Evolutionary conservation across 495 filamentous ascomycete species (phyloP).

Genomic region (Copromyces sp.): DNA sequence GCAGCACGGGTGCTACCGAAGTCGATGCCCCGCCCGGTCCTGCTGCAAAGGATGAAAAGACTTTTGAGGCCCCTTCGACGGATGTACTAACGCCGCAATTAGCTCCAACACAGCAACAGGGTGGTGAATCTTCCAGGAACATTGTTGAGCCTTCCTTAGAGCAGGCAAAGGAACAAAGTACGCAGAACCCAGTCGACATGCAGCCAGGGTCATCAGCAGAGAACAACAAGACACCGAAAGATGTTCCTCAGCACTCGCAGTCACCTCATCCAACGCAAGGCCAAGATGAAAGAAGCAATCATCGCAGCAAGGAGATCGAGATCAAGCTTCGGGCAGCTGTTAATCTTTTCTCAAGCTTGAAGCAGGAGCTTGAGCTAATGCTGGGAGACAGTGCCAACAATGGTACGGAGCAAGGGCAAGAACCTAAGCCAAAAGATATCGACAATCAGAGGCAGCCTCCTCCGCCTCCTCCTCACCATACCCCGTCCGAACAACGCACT

Average conservation of each 20-base stretch:
- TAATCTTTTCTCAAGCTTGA: conserved; percentile 7
- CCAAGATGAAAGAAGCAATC: neutral
- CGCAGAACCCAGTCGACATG: neutral
- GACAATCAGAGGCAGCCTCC: neutral
- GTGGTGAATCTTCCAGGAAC: neutral
- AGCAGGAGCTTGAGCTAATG: conserved; percentile 13
- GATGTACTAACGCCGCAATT: neutral
- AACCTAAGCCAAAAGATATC: neutral
- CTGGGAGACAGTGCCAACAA: neutral
- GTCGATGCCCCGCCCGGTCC: neutral
- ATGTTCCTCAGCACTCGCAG: neutral
- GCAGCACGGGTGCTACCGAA: neutral
- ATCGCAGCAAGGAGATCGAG: neutral
- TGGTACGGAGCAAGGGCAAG: neutral
- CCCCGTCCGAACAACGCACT: neutral
- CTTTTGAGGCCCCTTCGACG: conserved; percentile 2
- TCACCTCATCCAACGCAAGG: neutral
- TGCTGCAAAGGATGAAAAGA: neutral
- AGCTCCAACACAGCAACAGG: neutral
- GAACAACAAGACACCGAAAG: neutral
- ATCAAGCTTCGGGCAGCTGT: conserved; percentile 11
- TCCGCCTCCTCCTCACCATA: neutral
- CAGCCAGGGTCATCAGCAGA: neutral
- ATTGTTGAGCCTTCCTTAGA: neutral
- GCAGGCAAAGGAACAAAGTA: neutral